Evolutionary conservation across 495 filamentous ascomycete species (phyloP), one percentile per base, ranked within the genome.

Genomic region (Staphylotrichum longicolle): DNA sequence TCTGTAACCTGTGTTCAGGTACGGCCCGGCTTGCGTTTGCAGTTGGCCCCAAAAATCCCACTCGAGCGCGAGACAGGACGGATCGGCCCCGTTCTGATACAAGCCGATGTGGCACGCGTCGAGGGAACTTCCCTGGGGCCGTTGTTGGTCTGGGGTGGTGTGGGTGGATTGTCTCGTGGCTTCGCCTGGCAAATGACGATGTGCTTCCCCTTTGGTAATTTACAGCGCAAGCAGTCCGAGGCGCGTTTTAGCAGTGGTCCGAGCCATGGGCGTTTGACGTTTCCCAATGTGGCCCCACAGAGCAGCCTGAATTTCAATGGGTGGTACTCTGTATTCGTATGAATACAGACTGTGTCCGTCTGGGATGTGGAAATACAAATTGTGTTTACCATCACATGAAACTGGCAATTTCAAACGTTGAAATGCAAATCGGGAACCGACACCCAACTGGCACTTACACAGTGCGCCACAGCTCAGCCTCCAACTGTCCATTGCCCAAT

Each of bases 131-230:
- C 54, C 54, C 30, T 44, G 47, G 53, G 60, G 53, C 46, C 47
- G 41, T 35, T 54, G 52, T 62, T 62, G 59, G 49, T 37, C 33
- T 32, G 37, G 37, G 37, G 0, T 6, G 5, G 37, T 39, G 37
- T 39, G 37, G 37, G 37, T 39, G 37, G 37, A 39, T 39, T 48
- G 51, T 30, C 12, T 34, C 56, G 46, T 50, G 56, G 46, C 56
- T 48, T 41, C 4, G 47, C 39, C 54, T 40, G 57, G 57, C 47
- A 45, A 59, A 51, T 59, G 57, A 52, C 57, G 57, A 59, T 52
- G 45, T 39, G 56, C 56, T 39, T 48, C 45, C 42, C 20, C 9
- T 15, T 48, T 48, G 14, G 34, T 10, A 9, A 48, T n/a, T 34
- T 34, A 27, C n/a, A 27, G 32, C 11, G 20, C 5, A 34, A 27